These are phyloP conservation scores for Ulmus americana DNA, from an alignment of 331 rosid species.

Conservation along the genomic window DNA sequence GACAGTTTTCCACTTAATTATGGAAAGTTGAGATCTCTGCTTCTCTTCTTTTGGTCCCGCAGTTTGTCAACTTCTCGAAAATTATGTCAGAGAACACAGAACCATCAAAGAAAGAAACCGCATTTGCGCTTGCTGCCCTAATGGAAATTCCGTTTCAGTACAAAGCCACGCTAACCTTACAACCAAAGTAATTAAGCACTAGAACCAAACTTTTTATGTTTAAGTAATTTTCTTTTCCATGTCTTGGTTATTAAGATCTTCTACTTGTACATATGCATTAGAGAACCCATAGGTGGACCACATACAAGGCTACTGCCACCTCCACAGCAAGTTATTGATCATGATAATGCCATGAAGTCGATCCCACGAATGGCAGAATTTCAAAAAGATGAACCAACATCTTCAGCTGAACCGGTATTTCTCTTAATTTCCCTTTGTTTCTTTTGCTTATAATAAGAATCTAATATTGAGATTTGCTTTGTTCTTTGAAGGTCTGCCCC, in stretches of 20 bases:
- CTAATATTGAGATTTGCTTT: conserved; percentile 21
- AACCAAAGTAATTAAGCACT: conserved; percentile 38
- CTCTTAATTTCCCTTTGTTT: conserved; percentile 2
- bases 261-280: conserved; percentile 44
- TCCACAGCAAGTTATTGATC: conserved; percentile 57
- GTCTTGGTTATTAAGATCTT: conserved; percentile 8
- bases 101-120: conserved; percentile 71
- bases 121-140: conserved; percentile 89
- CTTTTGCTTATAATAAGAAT: background rate
- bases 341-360: conserved; percentile 46
- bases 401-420: conserved; percentile 55
- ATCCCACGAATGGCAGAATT: conserved; percentile 26
- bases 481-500: conserved; percentile 65
- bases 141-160: conserved; percentile 94
- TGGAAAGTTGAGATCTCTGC: background rate
- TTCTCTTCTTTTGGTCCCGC: conserved; percentile 4
- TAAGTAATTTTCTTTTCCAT: background rate
- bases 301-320: conserved; percentile 63
- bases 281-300: conserved; percentile 30
- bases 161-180: conserved; percentile 57
- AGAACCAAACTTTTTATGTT: conserved; percentile 1
- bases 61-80: conserved; percentile 94
- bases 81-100: conserved; percentile 77
- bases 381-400: conserved; percentile 33
- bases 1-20: no score